Base-by-base conservation (phyloP, 2,329 filamentous ascomycete genomes). In the Clonostachys byssicola region DNA sequence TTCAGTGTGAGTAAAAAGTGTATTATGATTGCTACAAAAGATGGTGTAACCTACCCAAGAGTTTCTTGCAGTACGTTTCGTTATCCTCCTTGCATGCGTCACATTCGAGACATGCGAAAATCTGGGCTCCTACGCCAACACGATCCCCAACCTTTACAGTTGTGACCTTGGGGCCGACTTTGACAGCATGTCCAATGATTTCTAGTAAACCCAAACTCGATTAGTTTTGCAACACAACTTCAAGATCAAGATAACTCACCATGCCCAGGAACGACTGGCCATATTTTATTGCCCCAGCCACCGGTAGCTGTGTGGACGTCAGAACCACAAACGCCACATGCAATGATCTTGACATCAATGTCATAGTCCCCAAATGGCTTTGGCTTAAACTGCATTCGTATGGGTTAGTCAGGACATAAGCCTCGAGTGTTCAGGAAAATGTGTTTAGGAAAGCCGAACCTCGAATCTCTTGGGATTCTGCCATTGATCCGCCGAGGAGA, bases 311-410 rank as follows among this genome's bases (percentile, higher is more conserved):
- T 88, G 68, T 88, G 86, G 41, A 87, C 72, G 60, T 90, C 86
- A 55, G 80, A 86, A 55, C 85, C 81, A 63, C 86, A 90, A 45
- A 90, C 77, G 60, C 89, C 88, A 60, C 88, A 92, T 61, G 81
- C 85, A 54, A 91, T 84, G 59, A 95, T 86, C 74, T 92, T 88
- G 68, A 96, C 81, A 63, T 95, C 90, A 58, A 96, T 81, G 62
- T 95, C 90, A 67, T 89, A 80, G 63, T 92, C 88, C 53, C 86
- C 89, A 63, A 95, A 95, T n/a, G 87, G 87, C 73, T 95, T 94
- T 49, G 92, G 83, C 56, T 85, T 80, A 73, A 89, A 90, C 74
- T 92, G 10, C 8, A 18, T 39, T 7, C 2, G 8, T 8, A 30
- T 30, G 23, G 1, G 23, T 30, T 10, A 30, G 23, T 5, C 23